Conservation (phyloP, 306 rosid genomes). For the Clitoria ternatea region DNA sequence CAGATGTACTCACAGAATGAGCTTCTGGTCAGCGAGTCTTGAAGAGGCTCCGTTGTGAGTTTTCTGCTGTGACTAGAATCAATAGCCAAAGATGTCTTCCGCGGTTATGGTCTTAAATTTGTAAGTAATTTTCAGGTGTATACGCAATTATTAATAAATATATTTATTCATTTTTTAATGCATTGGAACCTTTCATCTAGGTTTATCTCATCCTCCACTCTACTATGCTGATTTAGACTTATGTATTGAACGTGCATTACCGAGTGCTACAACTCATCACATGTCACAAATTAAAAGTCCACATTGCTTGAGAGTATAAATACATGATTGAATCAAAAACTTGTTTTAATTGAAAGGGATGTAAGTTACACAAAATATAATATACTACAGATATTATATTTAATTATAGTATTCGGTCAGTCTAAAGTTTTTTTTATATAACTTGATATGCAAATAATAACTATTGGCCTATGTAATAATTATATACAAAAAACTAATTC, state of each 20-base stretch:
- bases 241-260: background rate
- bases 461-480: no score
- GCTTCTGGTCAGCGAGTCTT: slow-evolving; percentile 5
- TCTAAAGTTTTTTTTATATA: no score
- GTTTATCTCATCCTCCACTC: background rate
- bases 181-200: background rate
- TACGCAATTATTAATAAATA: background rate
- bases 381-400: no score
- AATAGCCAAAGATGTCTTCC: background rate
- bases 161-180: background rate
- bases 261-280: no score
- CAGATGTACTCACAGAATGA: background rate
- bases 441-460: no score
- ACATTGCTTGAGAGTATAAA: no score
- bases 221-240: background rate
- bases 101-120: background rate
- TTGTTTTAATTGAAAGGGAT: background rate
- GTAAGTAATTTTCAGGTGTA: background rate
- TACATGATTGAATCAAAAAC: background rate
- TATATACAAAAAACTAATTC: no score
- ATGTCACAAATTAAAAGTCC: no score
- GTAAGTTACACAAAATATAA: background rate
- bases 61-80: slow-evolving; percentile 11
- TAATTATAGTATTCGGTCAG: no score
- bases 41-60: slow-evolving; percentile 2